Base-by-base conservation (phyloP, 2,329 filamentous ascomycete species). In the Colletotrichum scovillei region DNA sequence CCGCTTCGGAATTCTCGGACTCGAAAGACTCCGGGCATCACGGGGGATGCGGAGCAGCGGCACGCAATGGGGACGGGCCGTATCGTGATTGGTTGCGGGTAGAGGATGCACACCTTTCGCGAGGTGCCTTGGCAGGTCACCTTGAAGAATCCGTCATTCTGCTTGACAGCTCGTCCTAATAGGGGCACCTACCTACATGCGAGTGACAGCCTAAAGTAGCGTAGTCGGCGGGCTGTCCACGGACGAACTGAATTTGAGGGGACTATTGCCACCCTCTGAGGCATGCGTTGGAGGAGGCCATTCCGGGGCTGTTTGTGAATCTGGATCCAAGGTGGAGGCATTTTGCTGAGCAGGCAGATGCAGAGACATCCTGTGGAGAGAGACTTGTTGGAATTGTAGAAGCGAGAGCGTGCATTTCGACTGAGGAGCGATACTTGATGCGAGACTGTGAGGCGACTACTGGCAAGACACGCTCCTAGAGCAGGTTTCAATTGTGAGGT, bases 31-130 rank as follows among this genome's bases (percentile, higher is more conserved):
- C 60, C 67, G 67, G 55, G 35, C 26, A 35, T 58, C 26, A 49
- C 60, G 67, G 67, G 55, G 56, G 46, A 63, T 72, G 70, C 67
- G 55, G 55, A 66, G 71, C 26, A 57, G 67, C 56, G 24, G 60
- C 22, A 70, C 60, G 63, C 12, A 62, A 16, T 16, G 26, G 24
- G 26, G 49, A 32, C 67, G 60, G 35, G 16, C 65, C 49, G 49
- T 38, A 19, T 14, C 52, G 16, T 73, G 67, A 70, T 70, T 73
- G 67, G 70, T 46, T 19, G 26, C 19, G 14, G 14, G 30, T 38
- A 6, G 65, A 60, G 55, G 60, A 1, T 49, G 42, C 42, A n/a
- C 42, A 49, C 42, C 19, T 49, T 4, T 49, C 64, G 46, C 19
- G 6, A 35, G 26, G 46, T 53, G 26, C 42, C 42, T 30, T 9